Conservation (phyloP, 1,284 basidiomycete species). For the Trichosporon coremiiforme region DNA sequence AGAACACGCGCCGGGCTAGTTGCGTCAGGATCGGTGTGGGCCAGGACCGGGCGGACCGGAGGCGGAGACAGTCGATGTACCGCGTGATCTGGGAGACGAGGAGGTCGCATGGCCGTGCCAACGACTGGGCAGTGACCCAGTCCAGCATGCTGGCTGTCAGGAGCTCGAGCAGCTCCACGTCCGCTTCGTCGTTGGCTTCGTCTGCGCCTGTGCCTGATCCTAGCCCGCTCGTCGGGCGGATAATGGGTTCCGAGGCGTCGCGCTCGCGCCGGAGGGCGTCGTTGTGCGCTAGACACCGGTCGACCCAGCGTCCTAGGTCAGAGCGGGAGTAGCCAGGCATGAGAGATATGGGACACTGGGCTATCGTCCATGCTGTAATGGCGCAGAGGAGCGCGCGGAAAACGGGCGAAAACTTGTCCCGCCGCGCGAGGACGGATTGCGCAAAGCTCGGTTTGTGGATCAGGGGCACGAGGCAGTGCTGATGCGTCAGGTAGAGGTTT, state of each 20-base stretch:
- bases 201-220: too few species aligned
- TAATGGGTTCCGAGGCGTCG: not conserved
- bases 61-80: slow-evolving; percentile 33
- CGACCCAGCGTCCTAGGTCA: not conserved
- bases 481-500: slow-evolving; percentile 37
- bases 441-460: slow-evolving; percentile 42
- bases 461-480: slow-evolving; percentile 42
- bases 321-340: slow-evolving; percentile 24
- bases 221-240: too few species aligned
- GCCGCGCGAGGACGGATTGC: slow-evolving; percentile 37
- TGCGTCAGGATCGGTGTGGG: slow-evolving; percentile 28
- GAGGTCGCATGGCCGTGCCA: slow-evolving; percentile 27
- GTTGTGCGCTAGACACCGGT: slow-evolving; percentile 12
- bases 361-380: slow-evolving; percentile 41
- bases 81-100: slow-evolving; percentile 35
- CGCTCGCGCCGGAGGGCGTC: slow-evolving; percentile 1
- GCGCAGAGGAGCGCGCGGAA: slow-evolving; percentile 40
- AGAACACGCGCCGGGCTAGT: slow-evolving; percentile 36
- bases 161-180: slow-evolving; percentile 17
- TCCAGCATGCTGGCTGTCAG: slow-evolving; percentile 34
- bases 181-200: not conserved
- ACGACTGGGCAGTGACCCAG: slow-evolving; percentile 35
- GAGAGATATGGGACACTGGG: slow-evolving; percentile 37
- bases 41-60: slow-evolving; percentile 24
- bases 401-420: slow-evolving; percentile 36